phyloP scores from a whole-genome alignment of 345 rosid species.

The Dipteronia sinensis region DNA sequence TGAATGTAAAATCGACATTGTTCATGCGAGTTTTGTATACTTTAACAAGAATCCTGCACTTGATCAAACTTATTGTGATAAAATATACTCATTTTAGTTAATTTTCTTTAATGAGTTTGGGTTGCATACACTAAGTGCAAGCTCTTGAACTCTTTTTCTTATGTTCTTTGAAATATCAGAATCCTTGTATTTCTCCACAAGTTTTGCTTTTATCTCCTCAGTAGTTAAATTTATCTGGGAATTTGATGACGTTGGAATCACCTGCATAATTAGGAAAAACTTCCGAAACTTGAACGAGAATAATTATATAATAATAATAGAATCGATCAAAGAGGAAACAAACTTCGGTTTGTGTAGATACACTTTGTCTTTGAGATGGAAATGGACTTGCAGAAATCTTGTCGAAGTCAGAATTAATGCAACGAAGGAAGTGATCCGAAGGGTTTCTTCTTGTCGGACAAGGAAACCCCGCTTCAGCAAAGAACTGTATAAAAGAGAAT shows the following conservation, averaged over 20 bases:
- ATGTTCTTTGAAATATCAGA: conserved; percentile 21
- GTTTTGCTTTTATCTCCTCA: conserved; percentile 17
- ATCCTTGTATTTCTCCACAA: conserved; percentile 11
- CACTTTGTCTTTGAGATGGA: too few species aligned
- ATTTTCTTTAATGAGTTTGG: neutral
- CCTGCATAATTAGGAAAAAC: neutral
- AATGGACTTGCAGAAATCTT: conserved; percentile 17
- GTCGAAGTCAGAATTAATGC: conserved; percentile 53
- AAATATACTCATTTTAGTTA: neutral
- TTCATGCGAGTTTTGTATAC: neutral
- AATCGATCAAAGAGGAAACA: neutral
- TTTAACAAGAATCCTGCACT: neutral
- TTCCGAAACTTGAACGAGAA: neutral
- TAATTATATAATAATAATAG: neutral
- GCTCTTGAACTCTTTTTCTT: conserved; percentile 19
- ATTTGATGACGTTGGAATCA: neutral
- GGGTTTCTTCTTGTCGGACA: conserved; percentile 52
- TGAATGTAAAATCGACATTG: neutral
- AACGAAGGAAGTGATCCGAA: conserved; percentile 54
- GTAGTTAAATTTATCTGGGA: neutral
- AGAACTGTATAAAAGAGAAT: conserved; percentile 34
- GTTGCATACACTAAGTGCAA: conserved; percentile 15
- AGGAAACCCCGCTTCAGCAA: conserved; percentile 55
- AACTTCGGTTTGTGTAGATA: neutral
- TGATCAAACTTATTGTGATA: too few species aligned